phyloP scores from a whole-genome alignment of 805 yeast species.

The Saccharomycopsis babjevae region DNA sequence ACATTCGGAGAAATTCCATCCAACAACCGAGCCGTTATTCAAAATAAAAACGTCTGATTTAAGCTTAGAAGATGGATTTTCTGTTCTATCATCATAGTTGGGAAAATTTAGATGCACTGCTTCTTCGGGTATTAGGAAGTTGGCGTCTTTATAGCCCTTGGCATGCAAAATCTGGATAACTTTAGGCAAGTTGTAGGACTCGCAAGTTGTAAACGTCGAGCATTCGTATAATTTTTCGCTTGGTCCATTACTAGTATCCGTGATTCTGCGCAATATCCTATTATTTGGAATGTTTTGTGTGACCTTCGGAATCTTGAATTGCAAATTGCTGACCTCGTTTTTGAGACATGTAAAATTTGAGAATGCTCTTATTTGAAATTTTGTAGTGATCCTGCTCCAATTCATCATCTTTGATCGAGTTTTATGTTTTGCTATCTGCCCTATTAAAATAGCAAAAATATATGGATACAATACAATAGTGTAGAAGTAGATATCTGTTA shows the following conservation, averaged over 20 bases:
- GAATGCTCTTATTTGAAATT: background rate
- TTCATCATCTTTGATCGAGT: background rate
- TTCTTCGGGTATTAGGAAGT: constrained; percentile 51
- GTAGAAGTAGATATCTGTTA: too few species aligned
- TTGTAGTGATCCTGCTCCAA: background rate
- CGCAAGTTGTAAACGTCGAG: constrained; percentile 65
- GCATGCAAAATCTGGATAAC: constrained; percentile 31
- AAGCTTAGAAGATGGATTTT: background rate
- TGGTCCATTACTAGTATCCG: background rate
- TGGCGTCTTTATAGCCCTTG: constrained; percentile 28
- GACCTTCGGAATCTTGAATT: background rate
- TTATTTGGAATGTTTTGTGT: constrained; percentile 2
- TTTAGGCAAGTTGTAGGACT: constrained; percentile 48
- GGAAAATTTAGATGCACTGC: constrained; percentile 39
- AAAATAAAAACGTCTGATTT: constrained; percentile 53
- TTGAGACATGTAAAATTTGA: background rate
- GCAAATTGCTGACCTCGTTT: background rate
- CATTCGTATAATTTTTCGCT: constrained; percentile 26
- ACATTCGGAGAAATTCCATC: constrained; percentile 69
- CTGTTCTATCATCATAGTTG: constrained; percentile 1
- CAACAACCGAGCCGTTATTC: constrained; percentile 69
- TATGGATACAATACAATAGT: too few species aligned
- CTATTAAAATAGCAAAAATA: too few species aligned
- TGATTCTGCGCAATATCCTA: background rate
- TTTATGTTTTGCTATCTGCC: too few species aligned